Percentiles rank a stretch among this genome's conserved stretches.
phyloP scores from a whole-genome alignment of 495 filamentous ascomycete genomes.

The Xylaria grammica region DNA sequence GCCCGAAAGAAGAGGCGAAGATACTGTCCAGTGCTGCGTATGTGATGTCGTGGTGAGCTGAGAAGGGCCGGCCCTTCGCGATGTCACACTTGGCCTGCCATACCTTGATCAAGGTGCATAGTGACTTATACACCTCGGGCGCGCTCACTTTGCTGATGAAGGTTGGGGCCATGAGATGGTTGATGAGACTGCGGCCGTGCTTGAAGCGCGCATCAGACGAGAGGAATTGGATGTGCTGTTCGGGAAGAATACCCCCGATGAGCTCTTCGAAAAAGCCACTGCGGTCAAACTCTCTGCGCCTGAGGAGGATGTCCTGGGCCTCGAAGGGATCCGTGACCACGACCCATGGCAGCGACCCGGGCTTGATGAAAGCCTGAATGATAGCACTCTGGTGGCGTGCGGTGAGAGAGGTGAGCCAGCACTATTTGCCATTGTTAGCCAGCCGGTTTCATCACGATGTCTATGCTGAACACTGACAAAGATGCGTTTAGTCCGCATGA shows the following conservation, averaged over 20 bases:
- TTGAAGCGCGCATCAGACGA: constrained; percentile 8
- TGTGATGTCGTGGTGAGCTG: not conserved
- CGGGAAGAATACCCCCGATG: constrained; percentile 9
- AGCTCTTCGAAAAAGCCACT: constrained; percentile 6
- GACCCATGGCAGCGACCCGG: constrained; percentile 38
- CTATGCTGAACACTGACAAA: constrained; percentile 5
- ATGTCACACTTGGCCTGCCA: constrained; percentile 2
- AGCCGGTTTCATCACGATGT: not conserved
- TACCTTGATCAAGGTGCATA: constrained; percentile 4
- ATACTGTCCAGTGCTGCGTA: constrained; percentile 11
- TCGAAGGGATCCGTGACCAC: constrained; percentile 44
- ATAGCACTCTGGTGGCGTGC: constrained; percentile 33
- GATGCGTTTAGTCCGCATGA: constrained; percentile 24
- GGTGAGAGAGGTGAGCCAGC: constrained; percentile 26
- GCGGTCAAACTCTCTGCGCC: constrained; percentile 29
- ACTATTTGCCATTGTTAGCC: constrained; percentile 11
- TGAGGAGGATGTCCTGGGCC: constrained; percentile 41
- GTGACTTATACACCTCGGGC: not conserved
- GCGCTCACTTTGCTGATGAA: constrained; percentile 9
- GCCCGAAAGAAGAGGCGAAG: constrained; percentile 4
- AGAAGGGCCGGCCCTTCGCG: constrained; percentile 7
- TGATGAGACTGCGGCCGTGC: constrained; percentile 2
- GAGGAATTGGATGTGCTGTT: constrained; percentile 11
- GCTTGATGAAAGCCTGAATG: constrained; percentile 43
- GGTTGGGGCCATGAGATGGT: constrained; percentile 18